Evolutionary conservation across 768 basidiomycete species (phyloP).

Genomic region (Suillus fuscotomentosus): DNA sequence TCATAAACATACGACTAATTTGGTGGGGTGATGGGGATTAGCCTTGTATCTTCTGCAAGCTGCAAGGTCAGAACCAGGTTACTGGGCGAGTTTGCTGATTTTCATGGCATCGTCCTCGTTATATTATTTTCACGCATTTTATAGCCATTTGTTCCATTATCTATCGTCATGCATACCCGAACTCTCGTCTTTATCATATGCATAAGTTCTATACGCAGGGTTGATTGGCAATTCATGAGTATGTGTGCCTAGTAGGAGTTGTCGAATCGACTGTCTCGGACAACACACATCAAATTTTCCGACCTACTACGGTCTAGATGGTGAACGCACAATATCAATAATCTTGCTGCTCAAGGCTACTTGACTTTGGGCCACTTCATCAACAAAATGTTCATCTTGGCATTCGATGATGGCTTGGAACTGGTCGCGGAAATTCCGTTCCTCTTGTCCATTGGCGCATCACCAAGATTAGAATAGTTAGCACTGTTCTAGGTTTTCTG

Average conservation of each 20-base stretch:
- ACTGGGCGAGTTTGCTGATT: neutral
- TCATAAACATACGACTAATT: neutral
- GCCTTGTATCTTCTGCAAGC: neutral
- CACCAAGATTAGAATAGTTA: neutral
- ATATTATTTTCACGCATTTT: conserved; percentile 5
- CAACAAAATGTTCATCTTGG: neutral
- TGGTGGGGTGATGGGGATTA: neutral
- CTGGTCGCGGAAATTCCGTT: neutral
- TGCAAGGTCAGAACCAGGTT: neutral
- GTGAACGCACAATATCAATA: neutral
- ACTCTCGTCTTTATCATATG: conserved; percentile 4
- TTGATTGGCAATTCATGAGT: neutral
- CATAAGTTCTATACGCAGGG: conserved; percentile 4
- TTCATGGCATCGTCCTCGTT: neutral
- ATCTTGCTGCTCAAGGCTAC: neutral
- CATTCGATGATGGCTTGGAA: neutral
- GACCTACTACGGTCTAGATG: neutral
- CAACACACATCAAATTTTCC: neutral
- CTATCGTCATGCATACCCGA: conserved; percentile 5
- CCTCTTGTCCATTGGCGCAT: neutral
- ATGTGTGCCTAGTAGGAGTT: neutral
- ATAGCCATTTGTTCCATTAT: conserved; percentile 1
- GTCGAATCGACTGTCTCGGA: neutral
- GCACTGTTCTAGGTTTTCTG: neutral
- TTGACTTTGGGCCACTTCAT: neutral